Evolutionary conservation across 768 basidiomycete genomes (phyloP).

Genomic region (Podaxis sp.): DNA sequence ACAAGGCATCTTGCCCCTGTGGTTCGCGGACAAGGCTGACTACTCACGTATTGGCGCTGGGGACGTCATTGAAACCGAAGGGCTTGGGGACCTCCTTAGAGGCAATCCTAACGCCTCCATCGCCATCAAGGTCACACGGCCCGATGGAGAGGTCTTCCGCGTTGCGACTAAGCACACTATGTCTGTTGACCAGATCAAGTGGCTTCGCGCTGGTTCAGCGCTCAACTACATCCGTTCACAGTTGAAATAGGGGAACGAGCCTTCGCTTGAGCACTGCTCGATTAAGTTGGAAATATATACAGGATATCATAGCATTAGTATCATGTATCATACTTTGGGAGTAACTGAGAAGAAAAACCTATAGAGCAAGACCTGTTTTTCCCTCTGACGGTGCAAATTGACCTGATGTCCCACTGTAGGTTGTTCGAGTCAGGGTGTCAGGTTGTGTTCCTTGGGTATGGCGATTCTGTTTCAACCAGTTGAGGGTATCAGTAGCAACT

Average conservation of each 20-base stretch:
- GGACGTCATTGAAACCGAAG: constrained; percentile 80
- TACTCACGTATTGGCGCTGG: constrained; percentile 82
- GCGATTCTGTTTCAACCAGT: constrained; percentile 29
- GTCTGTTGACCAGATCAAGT: constrained; percentile 86
- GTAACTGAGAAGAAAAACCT: not conserved
- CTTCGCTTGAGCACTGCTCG: not conserved
- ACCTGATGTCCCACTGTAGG: not conserved
- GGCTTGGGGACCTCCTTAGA: constrained; percentile 68
- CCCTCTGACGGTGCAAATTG: not conserved
- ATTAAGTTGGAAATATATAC: constrained; percentile 4
- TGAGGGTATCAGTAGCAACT: constrained; percentile 58
- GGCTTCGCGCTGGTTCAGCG: constrained; percentile 87
- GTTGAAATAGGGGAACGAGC: not conserved
- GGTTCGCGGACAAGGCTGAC: constrained; percentile 85
- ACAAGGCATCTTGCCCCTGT: constrained; percentile 96
- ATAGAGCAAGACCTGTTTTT: not conserved
- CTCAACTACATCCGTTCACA: constrained; percentile 81
- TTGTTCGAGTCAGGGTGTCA: not conserved
- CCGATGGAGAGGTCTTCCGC: constrained; percentile 60
- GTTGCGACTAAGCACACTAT: constrained; percentile 85
- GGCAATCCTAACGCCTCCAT: constrained; percentile 46
- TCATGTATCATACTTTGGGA: not conserved
- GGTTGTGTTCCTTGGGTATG: not conserved
- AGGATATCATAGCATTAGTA: constrained; percentile 2
- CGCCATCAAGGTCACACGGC: constrained; percentile 65